phyloP scores from a whole-genome alignment of 208 protist species.

The Spongospora subterranea region DNA sequence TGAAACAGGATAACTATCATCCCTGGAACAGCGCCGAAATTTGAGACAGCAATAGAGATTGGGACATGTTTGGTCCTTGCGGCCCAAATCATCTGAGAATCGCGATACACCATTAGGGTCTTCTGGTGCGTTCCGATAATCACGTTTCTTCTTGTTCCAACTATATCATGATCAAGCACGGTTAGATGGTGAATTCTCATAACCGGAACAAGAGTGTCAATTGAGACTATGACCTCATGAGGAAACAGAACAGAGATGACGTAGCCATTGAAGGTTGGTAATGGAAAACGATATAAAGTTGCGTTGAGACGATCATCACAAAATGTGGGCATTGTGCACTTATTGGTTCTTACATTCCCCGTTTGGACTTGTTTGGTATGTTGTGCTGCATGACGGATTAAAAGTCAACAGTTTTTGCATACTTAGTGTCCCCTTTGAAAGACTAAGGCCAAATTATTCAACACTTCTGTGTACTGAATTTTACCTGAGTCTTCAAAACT shows the following conservation, averaged over 20 bases:
- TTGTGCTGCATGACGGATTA: neutral
- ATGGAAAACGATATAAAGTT: no score
- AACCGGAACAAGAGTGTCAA: no score
- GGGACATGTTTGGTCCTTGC: constrained; percentile 13
- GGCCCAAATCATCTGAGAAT: neutral
- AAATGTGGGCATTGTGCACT: neutral
- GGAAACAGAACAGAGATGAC: no score
- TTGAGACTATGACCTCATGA: no score
- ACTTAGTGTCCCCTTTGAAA: neutral
- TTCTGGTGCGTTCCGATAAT: constrained; percentile 49
- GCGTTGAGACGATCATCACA: neutral
- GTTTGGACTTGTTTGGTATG: neutral
- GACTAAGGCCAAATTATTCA: neutral
- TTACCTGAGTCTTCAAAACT: constrained; percentile 7
- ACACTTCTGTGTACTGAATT: neutral
- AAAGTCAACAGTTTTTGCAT: neutral
- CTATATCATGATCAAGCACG: no score
- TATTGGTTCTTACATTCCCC: no score
- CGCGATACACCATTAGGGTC: constrained; percentile 21
- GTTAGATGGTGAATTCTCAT: no score
- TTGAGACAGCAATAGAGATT: constrained; percentile 6
- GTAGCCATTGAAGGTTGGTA: neutral
- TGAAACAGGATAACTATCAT: constrained; percentile 39
- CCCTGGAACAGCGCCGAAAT: neutral
- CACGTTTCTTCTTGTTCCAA: constrained; percentile 10